Evolutionary conservation across 75 land plant genomes (phyloP).

Genomic region (Picea sitchensis): DNA sequence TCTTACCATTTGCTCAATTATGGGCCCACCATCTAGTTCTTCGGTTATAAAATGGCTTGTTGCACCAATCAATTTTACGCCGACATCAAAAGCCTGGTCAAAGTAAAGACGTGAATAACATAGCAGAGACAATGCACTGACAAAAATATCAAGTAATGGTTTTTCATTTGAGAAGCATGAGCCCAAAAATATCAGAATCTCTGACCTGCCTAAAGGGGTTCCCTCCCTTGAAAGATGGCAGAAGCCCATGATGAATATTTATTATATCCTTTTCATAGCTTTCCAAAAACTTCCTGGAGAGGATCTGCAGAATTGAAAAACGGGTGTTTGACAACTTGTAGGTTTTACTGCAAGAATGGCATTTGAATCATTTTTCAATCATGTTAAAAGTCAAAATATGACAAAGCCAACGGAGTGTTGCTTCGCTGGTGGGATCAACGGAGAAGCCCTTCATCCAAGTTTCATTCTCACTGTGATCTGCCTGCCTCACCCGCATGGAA

Average conservation of each 20-base stretch:
- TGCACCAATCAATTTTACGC: conserved; percentile 97
- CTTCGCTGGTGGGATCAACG: too few species aligned
- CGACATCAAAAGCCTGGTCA: conserved; percentile 89
- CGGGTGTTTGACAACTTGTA: not conserved
- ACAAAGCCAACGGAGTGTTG: not conserved
- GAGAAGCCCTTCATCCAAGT: too few species aligned
- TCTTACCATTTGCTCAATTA: conserved; percentile 95
- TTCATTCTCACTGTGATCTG: too few species aligned
- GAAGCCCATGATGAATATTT: conserved; percentile 96
- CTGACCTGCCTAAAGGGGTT: conserved; percentile 85
- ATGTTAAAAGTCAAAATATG: not conserved
- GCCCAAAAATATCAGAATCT: not conserved
- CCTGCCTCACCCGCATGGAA: too few species aligned
- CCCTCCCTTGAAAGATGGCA: conserved; percentile 97
- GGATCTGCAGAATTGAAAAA: conserved; percentile 43
- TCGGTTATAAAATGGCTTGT: conserved; percentile 97
- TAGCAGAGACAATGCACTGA: not conserved
- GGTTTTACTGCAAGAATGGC: not conserved
- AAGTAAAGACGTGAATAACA: not conserved
- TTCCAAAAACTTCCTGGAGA: conserved; percentile 70
- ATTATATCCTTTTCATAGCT: conserved; percentile 85
- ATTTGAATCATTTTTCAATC: not conserved
- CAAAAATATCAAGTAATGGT: not conserved
- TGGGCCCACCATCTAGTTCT: conserved; percentile 90
- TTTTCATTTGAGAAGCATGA: not conserved